phyloP scores from a whole-genome alignment of 306 rosid genomes.

The Vigna reflexopilosa region DNA sequence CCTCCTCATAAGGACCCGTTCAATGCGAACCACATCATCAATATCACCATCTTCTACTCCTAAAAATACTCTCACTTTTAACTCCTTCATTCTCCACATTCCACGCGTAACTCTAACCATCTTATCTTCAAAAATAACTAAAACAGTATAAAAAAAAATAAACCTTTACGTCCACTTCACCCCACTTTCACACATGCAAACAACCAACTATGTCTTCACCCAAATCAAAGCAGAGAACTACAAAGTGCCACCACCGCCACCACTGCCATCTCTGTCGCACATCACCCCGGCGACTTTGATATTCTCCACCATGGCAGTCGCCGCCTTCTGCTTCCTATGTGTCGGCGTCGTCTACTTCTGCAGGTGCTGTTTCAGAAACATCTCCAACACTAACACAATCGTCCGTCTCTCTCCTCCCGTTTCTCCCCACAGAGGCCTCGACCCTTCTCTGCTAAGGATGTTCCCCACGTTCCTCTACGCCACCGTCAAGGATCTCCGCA shows the following conservation, averaged over 20 bases:
- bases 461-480: slow-evolving; percentile 70
- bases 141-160: neutral
- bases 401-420: neutral
- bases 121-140: neutral
- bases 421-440: slow-evolving; percentile 54
- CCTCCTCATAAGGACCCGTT: slow-evolving; percentile 58
- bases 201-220: slow-evolving; percentile 26
- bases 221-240: neutral
- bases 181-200: slow-evolving; percentile 42
- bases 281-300: slow-evolving; percentile 48
- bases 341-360: slow-evolving; percentile 56
- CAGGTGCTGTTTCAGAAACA: slow-evolving; percentile 42
- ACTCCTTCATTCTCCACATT: neutral
- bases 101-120: neutral
- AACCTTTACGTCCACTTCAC: too few species aligned
- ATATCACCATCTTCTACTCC: neutral
- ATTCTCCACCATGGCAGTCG: slow-evolving; percentile 45
- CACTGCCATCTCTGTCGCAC: neutral
- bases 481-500: slow-evolving; percentile 59
- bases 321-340: slow-evolving; percentile 46
- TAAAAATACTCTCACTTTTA: neutral
- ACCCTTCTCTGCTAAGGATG: slow-evolving; percentile 45
- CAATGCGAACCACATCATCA: slow-evolving; percentile 48
- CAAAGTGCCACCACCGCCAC: neutral
- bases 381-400: slow-evolving; percentile 37